Conservation (phyloP, 116 monocot genomes). For the Papilionanthe hybrid region DNA sequence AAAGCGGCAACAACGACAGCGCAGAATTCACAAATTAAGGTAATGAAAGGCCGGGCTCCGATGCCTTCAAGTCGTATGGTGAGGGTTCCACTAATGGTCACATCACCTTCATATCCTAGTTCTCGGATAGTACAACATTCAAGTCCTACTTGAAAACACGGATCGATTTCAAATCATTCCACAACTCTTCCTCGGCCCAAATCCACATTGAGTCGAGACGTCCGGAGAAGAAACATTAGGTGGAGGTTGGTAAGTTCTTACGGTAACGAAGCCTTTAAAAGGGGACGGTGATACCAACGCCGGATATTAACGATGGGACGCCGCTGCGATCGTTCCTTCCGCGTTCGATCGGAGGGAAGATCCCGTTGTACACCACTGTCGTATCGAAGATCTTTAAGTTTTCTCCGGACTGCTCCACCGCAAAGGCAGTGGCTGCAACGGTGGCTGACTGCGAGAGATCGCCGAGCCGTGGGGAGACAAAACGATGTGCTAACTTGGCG, state of each 20-base stretch:
- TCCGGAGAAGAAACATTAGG: constrained; percentile 26
- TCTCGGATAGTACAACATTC: constrained; percentile 16
- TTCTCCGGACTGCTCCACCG: constrained; percentile 35
- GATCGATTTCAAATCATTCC: constrained; percentile 27
- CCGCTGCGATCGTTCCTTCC: constrained; percentile 69
- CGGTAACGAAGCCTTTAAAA: constrained; percentile 36
- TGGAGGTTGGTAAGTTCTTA: constrained; percentile 67
- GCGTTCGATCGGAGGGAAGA: constrained; percentile 33
- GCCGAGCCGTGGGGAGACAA: constrained; percentile 71
- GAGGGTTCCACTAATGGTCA: constrained; percentile 11
- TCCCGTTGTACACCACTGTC: constrained; percentile 45
- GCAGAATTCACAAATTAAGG: constrained; percentile 34
- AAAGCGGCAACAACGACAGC: constrained; percentile 13
- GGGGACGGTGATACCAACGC: constrained; percentile 69
- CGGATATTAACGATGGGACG: constrained; percentile 64
- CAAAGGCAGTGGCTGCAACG: constrained; percentile 40
- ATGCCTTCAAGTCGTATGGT: constrained; percentile 35
- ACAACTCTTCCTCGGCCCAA: constrained; percentile 19
- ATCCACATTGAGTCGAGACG: background rate
- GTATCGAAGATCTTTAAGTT: constrained; percentile 34
- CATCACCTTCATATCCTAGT: background rate
- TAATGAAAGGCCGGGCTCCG: constrained; percentile 23
- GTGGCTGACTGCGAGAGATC: constrained; percentile 60
- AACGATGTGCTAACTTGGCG: constrained; percentile 9
- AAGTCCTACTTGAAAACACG: constrained; percentile 23